These are phyloP conservation scores for Fusarium goolgardi DNA, from an alignment of 2,329 filamentous ascomycete species.

Conservation along the genomic window DNA sequence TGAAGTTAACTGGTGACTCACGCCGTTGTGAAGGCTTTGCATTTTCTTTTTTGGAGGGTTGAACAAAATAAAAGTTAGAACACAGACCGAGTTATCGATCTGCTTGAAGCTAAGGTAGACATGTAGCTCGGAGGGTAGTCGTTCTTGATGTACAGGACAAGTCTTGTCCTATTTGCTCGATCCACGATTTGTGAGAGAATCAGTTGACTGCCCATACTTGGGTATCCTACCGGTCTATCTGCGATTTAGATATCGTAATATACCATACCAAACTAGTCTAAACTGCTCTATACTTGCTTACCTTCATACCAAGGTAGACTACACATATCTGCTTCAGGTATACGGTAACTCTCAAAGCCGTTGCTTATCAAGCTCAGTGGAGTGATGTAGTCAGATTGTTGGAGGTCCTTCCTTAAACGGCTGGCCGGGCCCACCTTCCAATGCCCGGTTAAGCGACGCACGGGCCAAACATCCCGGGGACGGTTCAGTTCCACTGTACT, in stretches of 20 bases:
- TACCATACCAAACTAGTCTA: not conserved
- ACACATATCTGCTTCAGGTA: not conserved
- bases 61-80: not conserved
- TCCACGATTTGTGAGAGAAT: not conserved
- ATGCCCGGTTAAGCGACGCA: conserved; percentile 10
- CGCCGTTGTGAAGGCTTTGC: not conserved
- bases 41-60: not conserved
- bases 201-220: not conserved
- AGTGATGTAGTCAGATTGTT: conserved; percentile 5
- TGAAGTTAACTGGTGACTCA: conserved; percentile 10
- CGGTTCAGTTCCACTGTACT: conserved; percentile 3
- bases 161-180: not conserved
- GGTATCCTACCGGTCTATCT: not conserved
- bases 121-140: not conserved
- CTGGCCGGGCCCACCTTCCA: conserved; percentile 20
- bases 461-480: conserved; percentile 21
- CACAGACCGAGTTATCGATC: not conserved
- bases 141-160: not conserved
- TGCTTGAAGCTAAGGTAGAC: not conserved
- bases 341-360: not conserved
- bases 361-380: conserved; percentile 3
- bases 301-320: not conserved
- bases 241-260: not conserved
- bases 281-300: not conserved
- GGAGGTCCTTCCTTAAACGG: conserved; percentile 28